Evolutionary conservation across 495 filamentous ascomycete species (phyloP), one percentile per base, ranked within the genome.

Genomic region (Terfezia claveryi): DNA sequence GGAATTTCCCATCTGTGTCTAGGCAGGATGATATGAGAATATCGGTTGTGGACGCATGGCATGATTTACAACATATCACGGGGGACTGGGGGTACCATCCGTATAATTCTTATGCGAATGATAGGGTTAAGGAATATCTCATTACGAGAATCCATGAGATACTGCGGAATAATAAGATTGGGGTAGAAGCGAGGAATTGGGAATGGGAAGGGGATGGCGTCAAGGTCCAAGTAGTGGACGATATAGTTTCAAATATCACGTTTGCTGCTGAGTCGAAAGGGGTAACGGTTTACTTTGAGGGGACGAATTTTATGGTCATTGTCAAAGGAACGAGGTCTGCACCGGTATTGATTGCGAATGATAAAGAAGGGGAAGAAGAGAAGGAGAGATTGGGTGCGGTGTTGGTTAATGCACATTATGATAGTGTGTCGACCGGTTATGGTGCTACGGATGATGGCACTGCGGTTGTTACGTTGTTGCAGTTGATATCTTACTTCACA

Each of bases 361-460:
- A 32, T 32, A 32, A 32, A 32, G 7, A 32, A 4, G 2, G 7
- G 27, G 41, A 9, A 46, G 16, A 10, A 2, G 41, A 20, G 41
- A 46, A 20, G 4, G 41, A 46, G 12, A 20, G 17, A 14, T 9
- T 46, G 4, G 41, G 41, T 20, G 41, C 41, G 14, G 41, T 46
- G 41, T 74, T 98, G 52, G 83, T 98, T 60, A 98, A 94, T 64
- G 85, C 89, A 6, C 91, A 98, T 62, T 96, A 91, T 63, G 91
- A 98, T 66, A 91, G 85, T 58, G 91, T 96, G 1, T 85, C 86
- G 8, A 88, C 87, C 1, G 91, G 89, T 10, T 83, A 73, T 61
- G 63, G 63, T 46, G 89, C 91, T 32, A 96, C 91, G 8, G 91
- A 98, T 68, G 85, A 94, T 66, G 91, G 91, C 1, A 80, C 92